Percentiles rank a stretch among this genome's conserved stretches.
phyloP scores from a whole-genome alignment of 495 filamentous ascomycete genomes.

The Lasiosphaeriaceae sp. region DNA sequence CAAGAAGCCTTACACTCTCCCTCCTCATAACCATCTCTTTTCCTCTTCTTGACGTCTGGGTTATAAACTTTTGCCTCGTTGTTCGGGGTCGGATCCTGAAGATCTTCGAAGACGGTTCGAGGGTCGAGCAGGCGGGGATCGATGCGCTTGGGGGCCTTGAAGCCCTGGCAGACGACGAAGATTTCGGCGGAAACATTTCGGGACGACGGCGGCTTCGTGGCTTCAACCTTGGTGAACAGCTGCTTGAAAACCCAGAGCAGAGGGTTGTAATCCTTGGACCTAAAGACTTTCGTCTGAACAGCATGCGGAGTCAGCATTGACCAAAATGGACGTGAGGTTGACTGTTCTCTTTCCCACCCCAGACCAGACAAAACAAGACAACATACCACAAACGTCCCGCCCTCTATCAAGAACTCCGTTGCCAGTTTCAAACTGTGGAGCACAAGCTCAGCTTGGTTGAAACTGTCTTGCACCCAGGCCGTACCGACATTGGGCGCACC shows the following conservation, averaged over 20 bases:
- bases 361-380: constrained; percentile 13
- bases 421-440: constrained; percentile 89
- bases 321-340: too few species aligned
- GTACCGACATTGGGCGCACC: constrained; percentile 97
- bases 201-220: constrained; percentile 94
- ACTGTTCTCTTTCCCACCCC: too few species aligned
- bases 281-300: constrained; percentile 79
- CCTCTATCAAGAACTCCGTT: constrained; percentile 85
- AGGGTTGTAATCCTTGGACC: constrained; percentile 96
- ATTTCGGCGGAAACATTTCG: constrained; percentile 96
- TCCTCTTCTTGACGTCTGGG: constrained; percentile 92
- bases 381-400: constrained; percentile 74
- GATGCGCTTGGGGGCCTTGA: constrained; percentile 80
- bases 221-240: constrained; percentile 88
- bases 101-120: constrained; percentile 87
- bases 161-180: constrained; percentile 93
- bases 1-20: constrained; percentile 67
- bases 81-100: constrained; percentile 84
- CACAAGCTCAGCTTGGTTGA: constrained; percentile 93
- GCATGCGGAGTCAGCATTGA: not conserved
- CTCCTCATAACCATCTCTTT: constrained; percentile 95
- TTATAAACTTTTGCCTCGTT: constrained; percentile 98
- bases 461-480: constrained; percentile 98
- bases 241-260: constrained; percentile 98
- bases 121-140: constrained; percentile 93